These are phyloP conservation scores for Epichloe elymi DNA, from an alignment of 2,329 filamentous ascomycete genomes.

Conservation along the genomic window DNA sequence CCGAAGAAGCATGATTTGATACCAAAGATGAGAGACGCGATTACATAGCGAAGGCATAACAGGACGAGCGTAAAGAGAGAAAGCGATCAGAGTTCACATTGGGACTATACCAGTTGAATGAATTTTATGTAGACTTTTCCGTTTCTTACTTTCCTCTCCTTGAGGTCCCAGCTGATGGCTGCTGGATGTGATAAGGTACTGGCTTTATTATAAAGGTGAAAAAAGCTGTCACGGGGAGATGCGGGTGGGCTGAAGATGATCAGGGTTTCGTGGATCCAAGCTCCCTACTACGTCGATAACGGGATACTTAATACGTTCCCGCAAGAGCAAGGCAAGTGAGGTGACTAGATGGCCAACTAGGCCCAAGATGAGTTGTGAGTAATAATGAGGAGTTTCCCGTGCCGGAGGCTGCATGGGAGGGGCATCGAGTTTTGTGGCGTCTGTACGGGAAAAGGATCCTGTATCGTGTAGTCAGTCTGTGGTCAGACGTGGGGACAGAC, in stretches of 20 bases:
- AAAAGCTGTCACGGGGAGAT: too few species aligned
- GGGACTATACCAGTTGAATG: background rate
- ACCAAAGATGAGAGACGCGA: background rate
- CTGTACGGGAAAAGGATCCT: too few species aligned
- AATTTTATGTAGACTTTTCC: background rate
- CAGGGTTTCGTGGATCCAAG: too few species aligned
- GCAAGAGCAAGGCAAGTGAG: too few species aligned
- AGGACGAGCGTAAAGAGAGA: background rate
- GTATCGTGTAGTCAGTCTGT: too few species aligned
- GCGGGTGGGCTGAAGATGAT: too few species aligned
- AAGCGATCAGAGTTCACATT: background rate
- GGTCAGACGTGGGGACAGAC: too few species aligned
- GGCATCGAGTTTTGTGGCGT: background rate
- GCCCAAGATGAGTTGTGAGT: background rate
- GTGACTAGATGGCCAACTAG: background rate
- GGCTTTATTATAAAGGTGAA: too few species aligned
- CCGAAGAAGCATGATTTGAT: background rate
- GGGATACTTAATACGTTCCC: too few species aligned
- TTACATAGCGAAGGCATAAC: background rate
- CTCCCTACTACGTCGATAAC: too few species aligned
- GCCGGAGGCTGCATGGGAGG: background rate
- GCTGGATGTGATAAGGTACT: too few species aligned
- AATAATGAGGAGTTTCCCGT: background rate
- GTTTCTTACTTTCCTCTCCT: background rate
- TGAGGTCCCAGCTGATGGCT: too few species aligned